Evolutionary conservation across 805 yeast species (phyloP), one percentile per base, ranked within the genome.

Genomic region (Hanseniaspora thailandica): DNA sequence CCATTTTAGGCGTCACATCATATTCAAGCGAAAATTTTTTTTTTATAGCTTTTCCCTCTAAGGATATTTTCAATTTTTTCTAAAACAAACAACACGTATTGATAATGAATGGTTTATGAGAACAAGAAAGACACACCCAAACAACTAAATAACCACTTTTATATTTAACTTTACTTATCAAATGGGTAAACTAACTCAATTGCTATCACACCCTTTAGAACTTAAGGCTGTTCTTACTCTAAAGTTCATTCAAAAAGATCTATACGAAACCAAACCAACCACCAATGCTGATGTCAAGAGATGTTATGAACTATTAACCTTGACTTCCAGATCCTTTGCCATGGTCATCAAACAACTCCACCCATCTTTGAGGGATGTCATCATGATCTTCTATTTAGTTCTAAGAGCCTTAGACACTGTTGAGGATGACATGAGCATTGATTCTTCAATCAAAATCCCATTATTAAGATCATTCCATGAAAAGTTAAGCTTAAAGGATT

Each of bases 341-440:
- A 86, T 95, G 0, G 98, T 93, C 22, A 90, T 90, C 62, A 76
- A 77, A 72, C 96, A 93, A 66, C 75, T 93, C 56, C 83, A 87
- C 64, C 97, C 97, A 0, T 96, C 88, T 62, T 71, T 93, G 58
- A 77, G 95, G 58, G 80, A 80, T 58, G 85, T 84, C 0, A 76
- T 86, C 57, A 81, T 81, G 88, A 56, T 93, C 5, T 93, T 93
- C 69, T 93, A 93, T 67, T 68, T 93, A 54, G 75, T 88, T 22
- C 71, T 93, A 58, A 77, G 98, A 56, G 98, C 95, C 1, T 76
- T 93, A 61, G 98, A 93, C 64, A 93, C 98, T 1, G 76, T 93
- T 54, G 98, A 93, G 67, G 98, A 93, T 67, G 97, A 93, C 66
- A 88, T 88, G 94, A 77, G 93, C 8, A 70, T 93, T 55, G 82